phyloP scores from a whole-genome alignment of 768 basidiomycete species.

The Brasilioporus rufonigricans region DNA sequence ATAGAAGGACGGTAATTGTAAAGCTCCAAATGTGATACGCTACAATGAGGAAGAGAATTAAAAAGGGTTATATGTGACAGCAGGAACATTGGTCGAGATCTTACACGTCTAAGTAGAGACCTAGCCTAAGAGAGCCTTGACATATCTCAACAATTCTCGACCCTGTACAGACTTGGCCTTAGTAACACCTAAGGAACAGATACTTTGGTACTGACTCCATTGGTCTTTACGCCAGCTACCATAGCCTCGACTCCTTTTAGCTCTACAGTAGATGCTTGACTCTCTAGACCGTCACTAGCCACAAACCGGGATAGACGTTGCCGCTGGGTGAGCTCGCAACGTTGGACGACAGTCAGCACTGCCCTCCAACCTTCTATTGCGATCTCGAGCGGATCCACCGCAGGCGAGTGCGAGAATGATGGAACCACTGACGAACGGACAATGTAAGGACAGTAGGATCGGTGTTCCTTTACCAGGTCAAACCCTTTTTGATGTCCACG shows the following conservation, averaged over 20 bases:
- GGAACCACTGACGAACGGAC: slow-evolving; percentile 67
- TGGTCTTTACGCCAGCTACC: slow-evolving; percentile 72
- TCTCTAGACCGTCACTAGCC: slow-evolving; percentile 5
- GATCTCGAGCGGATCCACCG: slow-evolving; percentile 23
- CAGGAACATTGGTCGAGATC: not conserved
- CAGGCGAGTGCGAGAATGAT: slow-evolving; percentile 40
- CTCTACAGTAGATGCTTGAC: slow-evolving; percentile 37
- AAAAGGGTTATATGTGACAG: not conserved
- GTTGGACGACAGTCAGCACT: slow-evolving; percentile 62
- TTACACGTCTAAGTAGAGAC: not conserved
- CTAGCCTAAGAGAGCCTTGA: slow-evolving; percentile 63
- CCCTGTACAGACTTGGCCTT: slow-evolving; percentile 42
- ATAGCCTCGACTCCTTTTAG: slow-evolving; percentile 62
- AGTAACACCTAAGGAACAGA: slow-evolving; percentile 10
- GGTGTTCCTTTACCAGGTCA: slow-evolving; percentile 77
- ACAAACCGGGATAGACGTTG: slow-evolving; percentile 39
- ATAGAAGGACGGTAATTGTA: not conserved
- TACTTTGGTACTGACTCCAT: slow-evolving; percentile 53
- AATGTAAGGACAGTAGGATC: slow-evolving; percentile 84
- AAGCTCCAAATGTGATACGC: not conserved
- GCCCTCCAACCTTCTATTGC: slow-evolving; percentile 77
- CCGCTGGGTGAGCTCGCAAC: slow-evolving; percentile 63
- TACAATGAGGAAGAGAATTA: not conserved
- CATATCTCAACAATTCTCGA: slow-evolving; percentile 68
- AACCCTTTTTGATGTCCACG: slow-evolving; percentile 45